Evolutionary conservation across 2,329 filamentous ascomycete species (phyloP), one percentile per base, ranked within the genome.

Genomic region (Pseudogymnoascus sp.): DNA sequence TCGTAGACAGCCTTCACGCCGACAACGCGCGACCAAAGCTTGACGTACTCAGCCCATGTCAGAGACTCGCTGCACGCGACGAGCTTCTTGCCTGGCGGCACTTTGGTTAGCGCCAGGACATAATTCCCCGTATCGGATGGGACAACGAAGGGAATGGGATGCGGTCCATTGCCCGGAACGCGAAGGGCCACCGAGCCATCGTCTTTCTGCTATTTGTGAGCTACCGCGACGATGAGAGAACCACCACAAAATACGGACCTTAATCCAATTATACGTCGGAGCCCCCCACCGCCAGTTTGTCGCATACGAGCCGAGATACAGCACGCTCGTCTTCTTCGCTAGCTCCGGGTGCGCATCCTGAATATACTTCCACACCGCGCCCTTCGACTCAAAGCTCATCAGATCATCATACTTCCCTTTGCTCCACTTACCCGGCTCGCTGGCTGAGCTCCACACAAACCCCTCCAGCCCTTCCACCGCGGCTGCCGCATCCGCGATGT

Each of bases 371-470:
- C 67, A 70, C 4, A 69, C 72, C 0, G 68, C 67, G 4, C 74
- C 76, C 64, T 80, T 80, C 11, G 71, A 68, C 41, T 79, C 75
- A 62, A 77, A 78, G 65, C 80, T 76, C 58, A 75, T 74, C 0
- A 78, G 74, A 12, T 70, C 67, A 2, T 62, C 73, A 62, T 78
- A 78, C 64, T 77, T 76, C 0, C 78, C 78, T 8, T 67, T 67
- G n/a, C 73, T 76, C 69, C 70, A 73, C 63, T 73, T 75, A 6
- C 65, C 69, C 1, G 71, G 69, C 65, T 77, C 67, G 1, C 72
- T 69, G 0, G 79, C 64, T 0, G 71, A 71, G 3, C 76, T 78
- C 2, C 76, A 64, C 3, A 80, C 64, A 14, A 79, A 72, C 4
- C 73, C 67, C 36, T 79, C 72, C 2, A 80, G 63, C 0, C 66